Evolutionary conservation across 2,329 filamentous ascomycete species (phyloP), one percentile per base, ranked within the genome.

Genomic region (Rachicladosporium sp.): DNA sequence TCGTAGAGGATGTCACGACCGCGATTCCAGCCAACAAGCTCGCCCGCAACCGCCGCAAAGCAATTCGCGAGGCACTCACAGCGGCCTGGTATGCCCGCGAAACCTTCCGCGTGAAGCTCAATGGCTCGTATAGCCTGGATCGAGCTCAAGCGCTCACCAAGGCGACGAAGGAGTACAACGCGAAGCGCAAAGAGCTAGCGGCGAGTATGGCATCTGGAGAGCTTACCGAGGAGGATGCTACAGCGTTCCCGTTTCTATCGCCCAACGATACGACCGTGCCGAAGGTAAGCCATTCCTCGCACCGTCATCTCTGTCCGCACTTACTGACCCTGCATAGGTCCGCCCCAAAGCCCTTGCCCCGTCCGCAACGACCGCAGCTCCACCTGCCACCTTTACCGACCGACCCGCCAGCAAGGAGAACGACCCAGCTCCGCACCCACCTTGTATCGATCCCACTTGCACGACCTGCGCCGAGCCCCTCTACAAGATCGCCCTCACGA

Each of bases 21-120:
- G 13, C 13, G 19, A 8, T 8, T 7, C 10, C 12, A 5, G 7
- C 19, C 10, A 21, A 27, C 21, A 11, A n/a, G 11, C n/a, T 21
- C n/a, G 31, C 37, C 31, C n/a, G 10, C 15, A 6, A 15, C 7
- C 9, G 31, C 11, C 8, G 23, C 19, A 43, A 44, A 29, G 41
- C 37, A 10, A 44, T 48, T 9, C 43, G 50, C 12, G 42, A 39
- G 11, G 44, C 41, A 11, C 39, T 53, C 10, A 44, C 39, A 21
- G 35, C 35, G 4, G 48, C 47, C 21, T 53, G 47, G 48, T 33
- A 38, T 19, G 43, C 45, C 29, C 44, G 51, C 10, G 50, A 53
- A 12, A 21, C 30, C 4, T 33, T 36, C 13, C 39, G 51, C 12
- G 29, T 23, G 9, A 41, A 41, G 13, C 40, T 52, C 13, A 31